Conservation (phyloP, 257 asterid species). For the Striga asiatica region DNA sequence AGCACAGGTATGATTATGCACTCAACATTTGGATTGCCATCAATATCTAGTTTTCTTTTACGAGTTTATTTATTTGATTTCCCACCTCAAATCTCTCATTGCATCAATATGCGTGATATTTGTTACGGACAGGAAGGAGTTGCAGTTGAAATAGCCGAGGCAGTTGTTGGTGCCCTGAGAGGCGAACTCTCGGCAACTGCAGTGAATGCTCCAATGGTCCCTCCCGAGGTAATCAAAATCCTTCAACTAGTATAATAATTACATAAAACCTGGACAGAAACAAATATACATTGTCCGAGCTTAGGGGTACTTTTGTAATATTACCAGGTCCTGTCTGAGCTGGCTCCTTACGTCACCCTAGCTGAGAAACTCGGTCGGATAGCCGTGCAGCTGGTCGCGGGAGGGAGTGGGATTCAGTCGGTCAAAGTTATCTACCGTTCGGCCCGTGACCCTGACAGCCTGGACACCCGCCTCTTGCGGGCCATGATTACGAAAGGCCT, state of each 20-base stretch:
- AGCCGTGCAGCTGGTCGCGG: slow-evolving; percentile 80
- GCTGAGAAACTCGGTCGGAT: slow-evolving; percentile 92
- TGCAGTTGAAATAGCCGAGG: slow-evolving; percentile 95
- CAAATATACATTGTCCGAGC: no score
- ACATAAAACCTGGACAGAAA: no score
- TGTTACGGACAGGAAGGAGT: slow-evolving; percentile 64
- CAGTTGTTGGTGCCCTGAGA: slow-evolving; percentile 88
- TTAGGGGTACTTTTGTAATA: background rate
- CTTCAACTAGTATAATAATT: background rate
- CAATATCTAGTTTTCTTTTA: background rate
- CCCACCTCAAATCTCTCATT: background rate
- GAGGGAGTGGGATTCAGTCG: slow-evolving; percentile 82
- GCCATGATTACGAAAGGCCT: slow-evolving; percentile 97
- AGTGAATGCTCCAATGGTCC: slow-evolving; percentile 97
- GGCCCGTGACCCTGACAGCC: slow-evolving; percentile 68
- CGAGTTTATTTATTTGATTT: background rate
- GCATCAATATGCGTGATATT: background rate
- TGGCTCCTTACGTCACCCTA: slow-evolving; percentile 75
- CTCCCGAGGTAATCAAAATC: slow-evolving; percentile 52
- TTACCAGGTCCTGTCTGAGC: slow-evolving; percentile 68
- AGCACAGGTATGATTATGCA: slow-evolving; percentile 87
- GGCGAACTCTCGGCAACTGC: slow-evolving; percentile 98
- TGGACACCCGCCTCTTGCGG: slow-evolving; percentile 90
- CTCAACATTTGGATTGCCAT: background rate
- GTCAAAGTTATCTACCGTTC: slow-evolving; percentile 78